These are phyloP conservation scores for Phytophthora capsici DNA, from an alignment of 352 stramenopile genomes.

Conservation along the genomic window DNA sequence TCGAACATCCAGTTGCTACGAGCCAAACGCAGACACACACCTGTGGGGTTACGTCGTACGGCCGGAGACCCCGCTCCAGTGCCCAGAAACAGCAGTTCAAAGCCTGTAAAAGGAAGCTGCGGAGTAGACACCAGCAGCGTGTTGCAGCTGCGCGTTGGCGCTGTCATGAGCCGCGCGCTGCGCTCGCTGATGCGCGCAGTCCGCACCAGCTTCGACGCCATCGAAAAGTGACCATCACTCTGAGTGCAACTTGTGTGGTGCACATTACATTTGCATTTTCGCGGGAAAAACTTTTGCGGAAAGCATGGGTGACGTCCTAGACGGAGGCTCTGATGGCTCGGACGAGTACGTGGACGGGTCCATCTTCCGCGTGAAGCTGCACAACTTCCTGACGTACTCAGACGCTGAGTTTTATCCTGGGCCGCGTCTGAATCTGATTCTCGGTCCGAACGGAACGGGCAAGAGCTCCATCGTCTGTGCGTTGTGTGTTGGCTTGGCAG, in stretches of 20 bases:
- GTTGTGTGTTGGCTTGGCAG: constrained; percentile 96
- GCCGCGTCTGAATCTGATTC: constrained; percentile 97
- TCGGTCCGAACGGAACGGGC: constrained; percentile 97
- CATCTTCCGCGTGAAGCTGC: constrained; percentile 91
- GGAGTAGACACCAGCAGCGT: constrained; percentile 43
- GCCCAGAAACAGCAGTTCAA: constrained; percentile 85
- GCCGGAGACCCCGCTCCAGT: constrained; percentile 82
- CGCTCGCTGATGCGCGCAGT: constrained; percentile 48
- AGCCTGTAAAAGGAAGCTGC: constrained; percentile 76
- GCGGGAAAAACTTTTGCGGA: constrained; percentile 44
- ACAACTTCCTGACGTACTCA: constrained; percentile 96
- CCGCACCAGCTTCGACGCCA: constrained; percentile 21
- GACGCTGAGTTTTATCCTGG: constrained; percentile 92
- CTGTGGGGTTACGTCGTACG: constrained; percentile 66
- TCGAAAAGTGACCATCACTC: constrained; percentile 2
- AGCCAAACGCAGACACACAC: constrained; percentile 63
- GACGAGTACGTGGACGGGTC: constrained; percentile 86
- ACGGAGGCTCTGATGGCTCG: constrained; percentile 38
- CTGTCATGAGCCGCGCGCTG: constrained; percentile 45
- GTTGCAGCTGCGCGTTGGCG: constrained; percentile 69
- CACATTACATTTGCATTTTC: constrained; percentile 35
- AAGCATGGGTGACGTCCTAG: constrained; percentile 34
- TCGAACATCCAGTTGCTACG: constrained; percentile 91
- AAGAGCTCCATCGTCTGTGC: constrained; percentile 97
- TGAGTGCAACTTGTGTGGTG: constrained; percentile 1